Evolutionary conservation across 1,284 basidiomycete genomes (phyloP), one percentile per base, ranked within the genome.

Genomic region (Ceraceosorus bombacis): DNA sequence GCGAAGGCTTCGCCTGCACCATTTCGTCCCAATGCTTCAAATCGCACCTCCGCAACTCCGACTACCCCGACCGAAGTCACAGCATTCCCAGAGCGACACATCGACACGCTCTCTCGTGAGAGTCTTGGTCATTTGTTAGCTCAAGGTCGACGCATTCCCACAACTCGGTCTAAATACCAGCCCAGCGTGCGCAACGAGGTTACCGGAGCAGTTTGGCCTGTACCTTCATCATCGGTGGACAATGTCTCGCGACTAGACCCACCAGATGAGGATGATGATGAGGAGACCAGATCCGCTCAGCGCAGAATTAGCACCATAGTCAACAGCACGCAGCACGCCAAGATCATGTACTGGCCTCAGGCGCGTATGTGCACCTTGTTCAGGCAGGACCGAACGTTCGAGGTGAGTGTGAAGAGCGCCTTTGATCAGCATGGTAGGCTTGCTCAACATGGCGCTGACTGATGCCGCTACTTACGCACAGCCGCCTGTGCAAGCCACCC

Each of bases 281-380:
- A 67, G 36, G 72, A 61, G 54, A 74, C 70, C 75, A 61, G 77
- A 77, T 65, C 64, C 65, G 71, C 72, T 80, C 93, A 70, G 85
- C 83, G 43, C 74, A 78, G 54, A 82, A 84, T 53, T 53, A 72
- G 75, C 38, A 53, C 54, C 8, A 63, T 76, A 1, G 69, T 69
- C 5, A 54, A 59, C n/a, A 69, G 66, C 15, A 85, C 88, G 0
- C 85, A 97, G 79, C 91, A 96, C 77, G 88, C 90, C 36, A 83
- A 90, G n/a, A 82, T 92, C 39, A 93, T 90, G 88, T 98, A 93
- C 92, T 95, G 88, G 80, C 90, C 93, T 1, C 86, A 88, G 60
- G 84, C 86, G 15, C 85, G 86, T 63, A 81, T 81, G 43, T 82
- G 92, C 59, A 85, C 90, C 49, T 83, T 90, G 58, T 87, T 86